Percentiles rank a stretch among this genome's conserved stretches.
phyloP scores from a whole-genome alignment of 129 eudicot genomes.

The Flaveria ramosissima region DNA sequence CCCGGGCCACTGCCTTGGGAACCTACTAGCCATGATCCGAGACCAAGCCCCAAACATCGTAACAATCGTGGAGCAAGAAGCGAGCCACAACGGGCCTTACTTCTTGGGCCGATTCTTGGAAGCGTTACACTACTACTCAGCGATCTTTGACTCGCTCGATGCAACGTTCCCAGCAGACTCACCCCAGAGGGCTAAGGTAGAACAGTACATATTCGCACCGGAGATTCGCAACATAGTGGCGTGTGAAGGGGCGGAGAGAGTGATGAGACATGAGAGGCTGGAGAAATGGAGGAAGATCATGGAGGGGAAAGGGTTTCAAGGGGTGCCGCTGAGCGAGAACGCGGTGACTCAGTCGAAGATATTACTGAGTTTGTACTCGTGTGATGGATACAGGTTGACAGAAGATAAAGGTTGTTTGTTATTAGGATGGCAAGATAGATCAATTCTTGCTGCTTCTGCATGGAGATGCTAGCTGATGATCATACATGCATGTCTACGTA shows the following conservation, averaged over 20 bases:
- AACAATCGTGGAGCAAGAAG: slow-evolving; percentile 77
- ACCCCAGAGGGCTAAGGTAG: slow-evolving; percentile 74
- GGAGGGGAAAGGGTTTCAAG: slow-evolving; percentile 75
- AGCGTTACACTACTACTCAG: slow-evolving; percentile 69
- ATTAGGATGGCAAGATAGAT: slow-evolving; percentile 89
- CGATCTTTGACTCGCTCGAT: slow-evolving; percentile 72
- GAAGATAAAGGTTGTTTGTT: slow-evolving; percentile 80
- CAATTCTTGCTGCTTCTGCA: slow-evolving; percentile 63
- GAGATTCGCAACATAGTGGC: slow-evolving; percentile 77
- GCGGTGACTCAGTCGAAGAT: slow-evolving; percentile 80
- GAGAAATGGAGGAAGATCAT: slow-evolving; percentile 82
- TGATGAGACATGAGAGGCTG: slow-evolving; percentile 74
- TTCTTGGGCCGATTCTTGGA: slow-evolving; percentile 80
- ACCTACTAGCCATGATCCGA: slow-evolving; percentile 61
- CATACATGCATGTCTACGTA: background rate
- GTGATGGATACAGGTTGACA: slow-evolving; percentile 82
- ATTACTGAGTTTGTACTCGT: slow-evolving; percentile 69
- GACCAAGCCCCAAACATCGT: slow-evolving; percentile 78
- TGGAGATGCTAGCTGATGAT: slow-evolving; percentile 38
- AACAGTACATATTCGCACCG: slow-evolving; percentile 73
- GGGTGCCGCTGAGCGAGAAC: slow-evolving; percentile 67
- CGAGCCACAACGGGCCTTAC: slow-evolving; percentile 80
- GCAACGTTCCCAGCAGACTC: slow-evolving; percentile 77
- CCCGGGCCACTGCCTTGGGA: slow-evolving; percentile 50
- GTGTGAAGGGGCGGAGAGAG: slow-evolving; percentile 69